These are phyloP conservation scores for Botrytis squamosa DNA, from an alignment of 2,329 filamentous ascomycete genomes.

Conservation along the genomic window DNA sequence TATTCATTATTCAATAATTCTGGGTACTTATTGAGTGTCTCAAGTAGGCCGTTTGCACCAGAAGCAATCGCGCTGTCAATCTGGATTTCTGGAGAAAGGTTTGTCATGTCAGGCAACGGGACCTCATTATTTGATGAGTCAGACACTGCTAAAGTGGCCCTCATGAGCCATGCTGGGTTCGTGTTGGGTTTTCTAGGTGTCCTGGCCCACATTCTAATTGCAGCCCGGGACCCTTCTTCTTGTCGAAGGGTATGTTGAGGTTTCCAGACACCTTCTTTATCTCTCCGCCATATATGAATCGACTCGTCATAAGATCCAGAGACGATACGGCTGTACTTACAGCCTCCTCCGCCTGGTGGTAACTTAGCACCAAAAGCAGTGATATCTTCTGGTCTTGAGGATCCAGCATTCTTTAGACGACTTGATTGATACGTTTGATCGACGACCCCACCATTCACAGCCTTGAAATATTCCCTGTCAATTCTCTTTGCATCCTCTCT, in stretches of 20 bases:
- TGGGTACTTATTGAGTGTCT: slow-evolving; percentile 32
- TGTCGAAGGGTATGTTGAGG: slow-evolving; percentile 73
- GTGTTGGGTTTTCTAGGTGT: slow-evolving; percentile 9
- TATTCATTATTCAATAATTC: slow-evolving; percentile 28
- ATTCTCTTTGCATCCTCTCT: slow-evolving; percentile 68
- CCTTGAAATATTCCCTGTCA: slow-evolving; percentile 70
- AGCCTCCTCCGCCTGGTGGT: slow-evolving; percentile 86
- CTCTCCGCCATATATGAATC: slow-evolving; percentile 91
- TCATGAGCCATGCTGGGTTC: neutral
- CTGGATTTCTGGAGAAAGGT: slow-evolving; percentile 43
- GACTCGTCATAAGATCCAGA: slow-evolving; percentile 96
- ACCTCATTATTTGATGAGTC: neutral
- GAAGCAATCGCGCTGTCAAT: slow-evolving; percentile 55
- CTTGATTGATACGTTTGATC: slow-evolving; percentile 37
- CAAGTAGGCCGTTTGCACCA: slow-evolving; percentile 46
- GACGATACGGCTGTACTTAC: slow-evolving; percentile 88
- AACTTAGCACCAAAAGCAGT: slow-evolving; percentile 80
- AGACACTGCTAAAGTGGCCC: neutral
- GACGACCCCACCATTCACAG: slow-evolving; percentile 48
- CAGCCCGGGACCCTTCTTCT: slow-evolving; percentile 62
- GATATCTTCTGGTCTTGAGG: slow-evolving; percentile 71
- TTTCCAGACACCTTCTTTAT: slow-evolving; percentile 81
- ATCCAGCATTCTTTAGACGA: slow-evolving; percentile 57
- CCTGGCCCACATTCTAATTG: slow-evolving; percentile 31
- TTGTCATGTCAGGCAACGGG: neutral